Conservation (phyloP, 106 monocot species). For the Posidonia australis region DNA sequence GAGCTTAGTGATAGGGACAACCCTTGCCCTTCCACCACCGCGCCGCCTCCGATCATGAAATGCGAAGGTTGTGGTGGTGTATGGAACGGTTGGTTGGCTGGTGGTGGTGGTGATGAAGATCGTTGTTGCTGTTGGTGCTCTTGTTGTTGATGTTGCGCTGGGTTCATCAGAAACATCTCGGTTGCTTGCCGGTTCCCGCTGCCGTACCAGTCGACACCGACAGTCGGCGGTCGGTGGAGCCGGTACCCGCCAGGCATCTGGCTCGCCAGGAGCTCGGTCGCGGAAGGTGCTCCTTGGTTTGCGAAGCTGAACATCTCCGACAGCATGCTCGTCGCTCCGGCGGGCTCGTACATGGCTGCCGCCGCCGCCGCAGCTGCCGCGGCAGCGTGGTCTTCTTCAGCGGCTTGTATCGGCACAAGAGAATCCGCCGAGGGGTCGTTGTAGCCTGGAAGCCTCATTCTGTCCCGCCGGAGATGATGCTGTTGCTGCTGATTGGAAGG, state of each 20-base stretch:
- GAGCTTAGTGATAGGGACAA: conserved; percentile 70
- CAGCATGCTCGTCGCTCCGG: conserved; percentile 39
- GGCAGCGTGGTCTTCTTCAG: conserved; percentile 9
- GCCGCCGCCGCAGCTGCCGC: conserved; percentile 11
- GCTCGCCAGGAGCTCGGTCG: conserved; percentile 54
- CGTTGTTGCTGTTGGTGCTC: conserved; percentile 4
- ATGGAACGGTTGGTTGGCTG: neutral
- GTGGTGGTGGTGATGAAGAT: conserved; percentile 13
- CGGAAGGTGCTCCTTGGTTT: conserved; percentile 11
- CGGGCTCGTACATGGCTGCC: conserved; percentile 30
- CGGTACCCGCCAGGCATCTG: conserved; percentile 31
- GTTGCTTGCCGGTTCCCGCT: conserved; percentile 20
- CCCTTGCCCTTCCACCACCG: conserved; percentile 56
- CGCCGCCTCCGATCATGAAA: conserved; percentile 18
- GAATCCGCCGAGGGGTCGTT: conserved; percentile 26
- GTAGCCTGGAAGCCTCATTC: conserved; percentile 39
- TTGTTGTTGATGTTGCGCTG: conserved; percentile 13
- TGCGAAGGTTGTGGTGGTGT: neutral
- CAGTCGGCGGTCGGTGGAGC: neutral
- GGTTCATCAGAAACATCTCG: conserved; percentile 54
- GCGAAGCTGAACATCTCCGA: conserved; percentile 81
- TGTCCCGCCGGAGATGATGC: conserved; percentile 67
- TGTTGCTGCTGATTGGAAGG: conserved; percentile 30
- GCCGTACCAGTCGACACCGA: conserved; percentile 16
- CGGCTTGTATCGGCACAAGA: conserved; percentile 25